phyloP scores from a whole-genome alignment of 2,329 filamentous ascomycete species.

The Pseudogymnoascus sp. region DNA sequence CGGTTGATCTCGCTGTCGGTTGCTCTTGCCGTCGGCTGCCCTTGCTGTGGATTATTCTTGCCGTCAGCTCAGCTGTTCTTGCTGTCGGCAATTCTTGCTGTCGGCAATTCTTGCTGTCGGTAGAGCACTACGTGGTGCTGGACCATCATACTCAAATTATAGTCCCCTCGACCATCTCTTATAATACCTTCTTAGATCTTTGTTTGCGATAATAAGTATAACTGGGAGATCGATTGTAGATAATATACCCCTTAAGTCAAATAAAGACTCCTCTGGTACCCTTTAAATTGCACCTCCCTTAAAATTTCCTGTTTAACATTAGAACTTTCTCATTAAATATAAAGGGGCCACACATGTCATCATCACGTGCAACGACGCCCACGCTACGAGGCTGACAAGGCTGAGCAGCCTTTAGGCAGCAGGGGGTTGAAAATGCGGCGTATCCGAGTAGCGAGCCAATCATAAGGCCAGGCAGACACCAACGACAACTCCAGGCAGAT shows the following conservation, averaged over 20 bases:
- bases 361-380: background rate
- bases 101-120: too few species aligned
- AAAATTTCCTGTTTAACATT: background rate
- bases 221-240: background rate
- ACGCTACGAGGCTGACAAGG: background rate
- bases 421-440: slow-evolving; percentile 6
- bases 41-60: too few species aligned
- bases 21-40: too few species aligned
- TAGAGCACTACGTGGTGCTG: too few species aligned
- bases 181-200: too few species aligned
- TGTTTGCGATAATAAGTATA: background rate
- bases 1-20: too few species aligned
- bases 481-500: slow-evolving; percentile 1
- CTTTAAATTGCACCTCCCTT: too few species aligned
- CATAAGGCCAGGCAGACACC: background rate
- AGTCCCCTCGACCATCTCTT: too few species aligned
- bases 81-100: too few species aligned
- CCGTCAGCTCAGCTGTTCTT: too few species aligned
- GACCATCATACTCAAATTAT: too few species aligned
- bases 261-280: background rate
- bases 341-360: background rate
- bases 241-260: background rate
- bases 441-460: background rate
- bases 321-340: background rate
- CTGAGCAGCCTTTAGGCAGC: background rate